These are phyloP conservation scores for Penicillium herquei DNA, from an alignment of 495 filamentous ascomycete species.

Conservation along the genomic window DNA sequence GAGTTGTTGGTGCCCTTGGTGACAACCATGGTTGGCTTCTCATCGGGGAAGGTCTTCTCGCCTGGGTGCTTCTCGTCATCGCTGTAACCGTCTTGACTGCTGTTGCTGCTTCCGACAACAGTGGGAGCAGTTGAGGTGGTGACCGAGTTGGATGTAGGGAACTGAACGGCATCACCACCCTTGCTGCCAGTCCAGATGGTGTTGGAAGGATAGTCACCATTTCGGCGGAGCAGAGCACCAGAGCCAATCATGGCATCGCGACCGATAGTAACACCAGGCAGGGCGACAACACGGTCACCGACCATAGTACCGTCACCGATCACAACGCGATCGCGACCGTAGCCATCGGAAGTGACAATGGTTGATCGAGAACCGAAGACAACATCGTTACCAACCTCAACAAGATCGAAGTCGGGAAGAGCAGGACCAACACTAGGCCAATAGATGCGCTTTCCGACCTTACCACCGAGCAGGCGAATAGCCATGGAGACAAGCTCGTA, in stretches of 20 bases:
- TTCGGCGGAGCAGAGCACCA: conserved; percentile 40
- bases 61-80: not conserved
- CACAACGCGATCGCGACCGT: conserved; percentile 35
- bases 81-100: conserved; percentile 6
- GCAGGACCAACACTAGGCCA: conserved; percentile 48
- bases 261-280: conserved; percentile 39
- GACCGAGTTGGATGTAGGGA: conserved; percentile 19
- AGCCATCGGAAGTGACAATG: conserved; percentile 43
- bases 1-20: not conserved
- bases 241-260: conserved; percentile 40
- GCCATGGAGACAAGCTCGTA: conserved; percentile 45
- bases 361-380: conserved; percentile 47
- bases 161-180: conserved; percentile 38
- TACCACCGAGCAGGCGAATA: conserved; percentile 38
- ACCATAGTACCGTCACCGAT: conserved; percentile 45
- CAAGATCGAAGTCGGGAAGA: conserved; percentile 42
- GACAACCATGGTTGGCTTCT: conserved; percentile 11
- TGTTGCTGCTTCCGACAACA: conserved; percentile 10
- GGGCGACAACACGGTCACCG: conserved; percentile 39
- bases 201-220: conserved; percentile 31
- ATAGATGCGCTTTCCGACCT: conserved; percentile 44
- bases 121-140: conserved; percentile 15
- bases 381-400: conserved; percentile 49
- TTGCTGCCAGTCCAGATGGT: conserved; percentile 46
- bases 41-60: conserved; percentile 4